Conservation (phyloP, 1,284 basidiomycete species). For the Cutaneotrichosporon dermatis region DNA sequence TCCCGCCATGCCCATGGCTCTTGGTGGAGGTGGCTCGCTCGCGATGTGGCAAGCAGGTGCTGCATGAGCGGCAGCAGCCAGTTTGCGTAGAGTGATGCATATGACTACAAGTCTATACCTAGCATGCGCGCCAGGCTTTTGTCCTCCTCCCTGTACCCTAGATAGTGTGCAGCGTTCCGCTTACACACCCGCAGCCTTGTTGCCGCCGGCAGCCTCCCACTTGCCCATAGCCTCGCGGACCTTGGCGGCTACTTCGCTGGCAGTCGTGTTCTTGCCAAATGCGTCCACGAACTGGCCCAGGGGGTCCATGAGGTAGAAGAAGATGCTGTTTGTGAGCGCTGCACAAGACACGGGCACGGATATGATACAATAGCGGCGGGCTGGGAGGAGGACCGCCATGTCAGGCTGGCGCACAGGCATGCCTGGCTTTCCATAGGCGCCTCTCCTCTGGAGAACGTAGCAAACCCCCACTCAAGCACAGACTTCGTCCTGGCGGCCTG, state of each 20-base stretch:
- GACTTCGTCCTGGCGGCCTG: too few relatives aligned
- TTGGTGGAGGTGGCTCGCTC: too few relatives aligned
- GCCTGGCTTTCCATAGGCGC: too few relatives aligned
- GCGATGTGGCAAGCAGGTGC: too few relatives aligned
- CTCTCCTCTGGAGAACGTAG: too few relatives aligned
- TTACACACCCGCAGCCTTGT: conserved; percentile 37
- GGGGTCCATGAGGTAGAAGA: conserved; percentile 98
- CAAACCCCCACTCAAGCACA: too few relatives aligned
- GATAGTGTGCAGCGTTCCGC: not conserved
- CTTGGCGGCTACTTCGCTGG: conserved; percentile 62
- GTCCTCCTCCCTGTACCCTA: not conserved
- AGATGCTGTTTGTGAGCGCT: conserved; percentile 69
- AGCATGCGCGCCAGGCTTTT: not conserved
- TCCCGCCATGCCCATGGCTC: too few relatives aligned
- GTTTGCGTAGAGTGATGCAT: conserved; percentile 6
- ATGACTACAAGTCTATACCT: conserved; percentile 3
- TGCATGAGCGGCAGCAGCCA: too few relatives aligned
- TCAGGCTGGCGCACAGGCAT: too few relatives aligned
- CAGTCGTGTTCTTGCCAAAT: conserved; percentile 77
- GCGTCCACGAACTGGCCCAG: conserved; percentile 92
- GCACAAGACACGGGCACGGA: too few relatives aligned
- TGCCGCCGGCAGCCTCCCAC: conserved; percentile 51
- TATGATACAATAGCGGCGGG: too few relatives aligned
- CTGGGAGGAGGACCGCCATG: too few relatives aligned
- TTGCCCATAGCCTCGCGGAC: conserved; percentile 53